Evolutionary conservation across 495 filamentous ascomycete species (phyloP), one percentile per base, ranked within the genome.

Genomic region (Penicillium roqueforti): DNA sequence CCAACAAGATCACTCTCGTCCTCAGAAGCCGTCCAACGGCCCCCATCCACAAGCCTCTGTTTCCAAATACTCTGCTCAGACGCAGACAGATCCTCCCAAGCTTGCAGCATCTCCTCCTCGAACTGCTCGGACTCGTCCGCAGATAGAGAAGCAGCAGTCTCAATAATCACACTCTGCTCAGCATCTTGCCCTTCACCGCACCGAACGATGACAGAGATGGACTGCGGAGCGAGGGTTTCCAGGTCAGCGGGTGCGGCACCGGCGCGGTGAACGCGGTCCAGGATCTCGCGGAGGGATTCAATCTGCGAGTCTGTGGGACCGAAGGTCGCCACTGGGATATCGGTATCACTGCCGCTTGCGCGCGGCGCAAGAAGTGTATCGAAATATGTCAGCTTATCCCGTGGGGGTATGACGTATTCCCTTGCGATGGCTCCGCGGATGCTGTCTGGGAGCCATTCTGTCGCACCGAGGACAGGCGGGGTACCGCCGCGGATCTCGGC

Each of bases 1-100:
- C 87, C 83, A 66, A 84, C 78, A 32, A 93, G 76, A 11, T 93
- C 78, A 29, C 76, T 78, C 69, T 90, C 87, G 1, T 87, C 87
- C 69, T 91, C 80, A 34, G 80, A 80, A 51, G 80, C 79, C 5
- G 79, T 76, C 88, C 88, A 92, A 47, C 89, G 77, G 4, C 89
- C 90, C 3, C 87, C 84, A 52, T 82, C 73, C 53, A 77, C 76
- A 37, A 96, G 72, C 59, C 76, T 78, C 57, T 76, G 66, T 74
- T 85, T 88, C 91, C 91, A 96, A 13, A 66, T 59, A 43, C 74
- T 66, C 58, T 79, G 79, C 67, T 92, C 81, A 37, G 75, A 59
- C 6, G 68, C 62, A 3, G 71, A 67, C 41, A 95, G 62, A 48
- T 88, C 82, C 37, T 87, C 80, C 87, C 88, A 95, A 45, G 81